phyloP scores from a whole-genome alignment of 2,329 filamentous ascomycete species.

The Fusarium sambucinum region DNA sequence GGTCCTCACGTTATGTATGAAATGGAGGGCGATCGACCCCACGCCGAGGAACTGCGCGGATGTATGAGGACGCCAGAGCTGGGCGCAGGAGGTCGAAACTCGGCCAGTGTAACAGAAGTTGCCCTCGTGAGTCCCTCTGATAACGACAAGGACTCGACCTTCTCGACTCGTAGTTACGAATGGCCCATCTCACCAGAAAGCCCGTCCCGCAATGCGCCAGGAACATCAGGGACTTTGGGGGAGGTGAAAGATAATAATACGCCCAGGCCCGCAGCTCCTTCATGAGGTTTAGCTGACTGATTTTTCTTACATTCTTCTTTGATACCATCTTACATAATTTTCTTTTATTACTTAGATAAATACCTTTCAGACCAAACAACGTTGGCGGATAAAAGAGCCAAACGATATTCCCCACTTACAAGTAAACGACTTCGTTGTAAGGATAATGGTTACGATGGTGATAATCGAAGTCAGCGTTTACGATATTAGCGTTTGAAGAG shows the following conservation, averaged over 20 bases:
- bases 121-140: not conserved
- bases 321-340: constrained; percentile 3
- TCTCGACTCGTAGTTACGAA: constrained; percentile 5
- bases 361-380: not conserved
- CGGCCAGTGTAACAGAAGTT: not conserved
- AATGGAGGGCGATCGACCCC: constrained; percentile 44
- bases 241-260: not conserved
- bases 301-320: not conserved
- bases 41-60: constrained; percentile 37
- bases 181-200: constrained; percentile 22
- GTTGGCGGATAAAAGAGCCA: not conserved
- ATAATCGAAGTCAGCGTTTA: not conserved
- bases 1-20: constrained; percentile 25
- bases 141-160: not conserved
- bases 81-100: not conserved
- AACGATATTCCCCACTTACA: not conserved
- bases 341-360: not conserved
- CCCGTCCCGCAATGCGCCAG: not conserved
- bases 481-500: not conserved
- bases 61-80: constrained; percentile 42
- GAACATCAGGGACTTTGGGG: not conserved
- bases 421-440: not conserved
- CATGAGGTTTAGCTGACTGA: not conserved
- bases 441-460: not conserved
- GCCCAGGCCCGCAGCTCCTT: not conserved